Evolutionary conservation across 306 rosid species (phyloP), one percentile per base, ranked within the genome.

Genomic region (Lupinus albus): DNA sequence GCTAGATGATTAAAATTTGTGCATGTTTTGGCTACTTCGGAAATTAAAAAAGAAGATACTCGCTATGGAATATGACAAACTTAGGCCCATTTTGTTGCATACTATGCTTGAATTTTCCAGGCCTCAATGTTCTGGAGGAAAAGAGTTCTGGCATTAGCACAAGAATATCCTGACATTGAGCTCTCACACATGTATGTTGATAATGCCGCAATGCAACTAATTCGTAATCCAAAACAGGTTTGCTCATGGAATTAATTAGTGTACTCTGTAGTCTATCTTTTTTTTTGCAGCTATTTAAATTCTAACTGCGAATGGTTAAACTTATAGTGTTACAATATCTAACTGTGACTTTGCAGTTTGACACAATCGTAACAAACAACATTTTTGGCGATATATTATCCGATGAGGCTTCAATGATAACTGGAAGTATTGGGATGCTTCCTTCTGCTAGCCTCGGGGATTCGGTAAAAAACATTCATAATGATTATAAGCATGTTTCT

Each of bases 361-460:
- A 93, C 79, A 88, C 94, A 30, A 84, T 93, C 53, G 82, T 93
- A 73, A 93, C 98, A 13, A 89, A 93, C 88, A 93, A 89, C 82
- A 93, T 89, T 76, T 93, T 93, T 67, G 97, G 98, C 1, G 98
- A 93, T 63, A 93, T 93, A 79, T 78, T 93, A 78, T 89, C 98
- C 0, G 98, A 93, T 61, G 98, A 87, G 80, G 98, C 97, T 48
- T 88, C 98, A 62, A 93, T 93, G 98, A 80, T 93, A 47, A 88
- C 98, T 1, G 98, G 97, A 83, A 93, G 98, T 69, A 93, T 93
- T 77, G 98, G 98, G 64, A 93, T 93, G 98, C 97, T 93, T 77
- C 98, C 98, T 70, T 93, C 98, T 57, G 98, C 98, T 21, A 89
- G 97, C 77, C 78, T 93, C 20, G 90, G 91, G 68, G 86, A 75